phyloP scores from a whole-genome alignment of 2,329 filamentous ascomycete genomes.

The Monosporascus sp. region DNA sequence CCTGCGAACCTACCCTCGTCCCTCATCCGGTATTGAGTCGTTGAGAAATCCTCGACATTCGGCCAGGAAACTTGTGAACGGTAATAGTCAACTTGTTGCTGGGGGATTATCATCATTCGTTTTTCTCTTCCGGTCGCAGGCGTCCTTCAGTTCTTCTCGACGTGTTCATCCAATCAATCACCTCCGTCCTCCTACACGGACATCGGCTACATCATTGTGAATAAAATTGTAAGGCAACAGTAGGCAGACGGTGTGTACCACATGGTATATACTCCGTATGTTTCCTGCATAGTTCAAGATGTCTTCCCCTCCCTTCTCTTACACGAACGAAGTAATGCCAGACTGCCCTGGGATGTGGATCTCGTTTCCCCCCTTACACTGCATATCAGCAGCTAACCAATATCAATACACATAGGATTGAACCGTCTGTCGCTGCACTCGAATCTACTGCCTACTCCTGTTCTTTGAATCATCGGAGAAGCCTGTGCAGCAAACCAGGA shows the following conservation, averaged over 20 bases:
- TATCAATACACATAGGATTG: neutral
- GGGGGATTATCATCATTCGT: conserved; percentile 34
- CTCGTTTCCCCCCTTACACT: neutral
- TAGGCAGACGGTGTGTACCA: neutral
- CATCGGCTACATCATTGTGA: neutral
- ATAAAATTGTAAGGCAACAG: neutral
- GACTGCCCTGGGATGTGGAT: neutral
- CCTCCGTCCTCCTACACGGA: neutral
- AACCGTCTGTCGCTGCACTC: neutral
- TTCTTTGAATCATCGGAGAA: conserved; percentile 1
- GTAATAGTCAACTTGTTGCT: conserved; percentile 42
- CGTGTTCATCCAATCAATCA: neutral
- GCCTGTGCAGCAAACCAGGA: conserved; percentile 9
- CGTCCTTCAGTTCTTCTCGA: conserved; percentile 43
- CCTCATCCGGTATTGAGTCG: conserved; percentile 12
- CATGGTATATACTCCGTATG: too few species aligned
- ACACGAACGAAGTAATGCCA: neutral
- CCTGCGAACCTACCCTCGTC: conserved; percentile 14
- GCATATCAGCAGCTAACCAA: neutral
- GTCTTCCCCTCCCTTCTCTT: neutral
- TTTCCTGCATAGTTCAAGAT: too few species aligned
- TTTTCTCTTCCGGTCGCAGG: conserved; percentile 47
- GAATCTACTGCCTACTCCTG: neutral
- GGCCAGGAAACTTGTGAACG: conserved; percentile 29
- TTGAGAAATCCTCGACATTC: conserved; percentile 22